Percentiles rank a stretch among this genome's conserved stretches.
These are phyloP conservation scores for Diaporthe nobilis DNA, from an alignment of 2,329 filamentous ascomycete species.

Conservation along the genomic window DNA sequence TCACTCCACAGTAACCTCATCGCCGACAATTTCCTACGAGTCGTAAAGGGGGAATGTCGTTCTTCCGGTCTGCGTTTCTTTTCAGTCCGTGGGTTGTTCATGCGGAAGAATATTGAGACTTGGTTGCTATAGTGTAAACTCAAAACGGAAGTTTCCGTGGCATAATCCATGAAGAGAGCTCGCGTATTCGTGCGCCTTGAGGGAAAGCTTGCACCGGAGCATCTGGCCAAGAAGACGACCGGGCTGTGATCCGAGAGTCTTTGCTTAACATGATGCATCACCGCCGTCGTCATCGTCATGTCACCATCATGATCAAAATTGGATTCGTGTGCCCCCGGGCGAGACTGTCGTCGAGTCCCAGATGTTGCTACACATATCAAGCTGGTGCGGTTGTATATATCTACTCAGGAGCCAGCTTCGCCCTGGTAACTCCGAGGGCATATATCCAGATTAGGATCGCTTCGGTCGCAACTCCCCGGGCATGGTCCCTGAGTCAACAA, in stretches of 20 bases:
- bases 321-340: no score
- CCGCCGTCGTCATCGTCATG: not conserved
- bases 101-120: not conserved
- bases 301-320: not conserved
- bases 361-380: not conserved
- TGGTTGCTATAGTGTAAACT: not conserved
- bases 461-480: not conserved
- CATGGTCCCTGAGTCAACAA: constrained; percentile 10
- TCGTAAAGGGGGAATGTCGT: not conserved
- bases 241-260: not conserved
- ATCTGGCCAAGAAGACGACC: not conserved
- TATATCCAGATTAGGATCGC: not conserved
- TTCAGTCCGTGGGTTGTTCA: not conserved
- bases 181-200: not conserved
- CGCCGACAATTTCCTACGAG: not conserved
- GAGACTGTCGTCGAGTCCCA: not conserved
- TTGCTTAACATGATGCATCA: not conserved
- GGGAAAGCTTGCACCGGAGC: not conserved
- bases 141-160: not conserved
- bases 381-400: not conserved
- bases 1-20: not conserved
- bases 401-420: not conserved
- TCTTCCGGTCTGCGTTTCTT: not conserved
- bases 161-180: not conserved
- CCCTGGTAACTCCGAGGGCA: not conserved